Conservation (phyloP, 148 eudicot genomes). For the Cornus controversa region DNA sequence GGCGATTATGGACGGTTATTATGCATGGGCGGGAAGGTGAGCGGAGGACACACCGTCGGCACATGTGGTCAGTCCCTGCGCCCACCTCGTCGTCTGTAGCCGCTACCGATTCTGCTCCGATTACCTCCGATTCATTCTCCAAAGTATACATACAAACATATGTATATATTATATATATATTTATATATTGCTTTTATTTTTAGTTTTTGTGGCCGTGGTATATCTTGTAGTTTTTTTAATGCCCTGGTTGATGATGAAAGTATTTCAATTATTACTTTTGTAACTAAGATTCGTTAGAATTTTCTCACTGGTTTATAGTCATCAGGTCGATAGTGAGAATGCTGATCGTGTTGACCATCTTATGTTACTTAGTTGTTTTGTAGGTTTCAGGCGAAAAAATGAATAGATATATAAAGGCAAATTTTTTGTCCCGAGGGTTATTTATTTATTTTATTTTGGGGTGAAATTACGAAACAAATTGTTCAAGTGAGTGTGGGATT, state of each 20-base stretch:
- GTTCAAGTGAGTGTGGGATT: background rate
- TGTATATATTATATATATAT: background rate
- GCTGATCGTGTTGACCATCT: background rate
- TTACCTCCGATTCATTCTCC: constrained; percentile 20
- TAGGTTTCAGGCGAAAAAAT: no score
- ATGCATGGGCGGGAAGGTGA: constrained; percentile 23
- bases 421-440: no score
- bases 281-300: background rate
- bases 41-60: constrained; percentile 20
- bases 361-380: no score
- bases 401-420: no score
- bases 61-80: constrained; percentile 31
- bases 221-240: background rate
- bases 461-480: background rate
- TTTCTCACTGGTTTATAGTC: no score
- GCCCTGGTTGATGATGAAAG: background rate
- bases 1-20: constrained; percentile 20
- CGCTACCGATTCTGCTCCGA: background rate
- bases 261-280: background rate
- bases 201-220: background rate
- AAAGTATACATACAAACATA: constrained; percentile 17
- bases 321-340: background rate
- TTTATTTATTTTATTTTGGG: background rate
- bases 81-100: constrained; percentile 21
- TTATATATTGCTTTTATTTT: background rate